These are phyloP conservation scores for Drosera capensis DNA, from an alignment of 148 eudicot species.

Conservation along the genomic window DNA sequence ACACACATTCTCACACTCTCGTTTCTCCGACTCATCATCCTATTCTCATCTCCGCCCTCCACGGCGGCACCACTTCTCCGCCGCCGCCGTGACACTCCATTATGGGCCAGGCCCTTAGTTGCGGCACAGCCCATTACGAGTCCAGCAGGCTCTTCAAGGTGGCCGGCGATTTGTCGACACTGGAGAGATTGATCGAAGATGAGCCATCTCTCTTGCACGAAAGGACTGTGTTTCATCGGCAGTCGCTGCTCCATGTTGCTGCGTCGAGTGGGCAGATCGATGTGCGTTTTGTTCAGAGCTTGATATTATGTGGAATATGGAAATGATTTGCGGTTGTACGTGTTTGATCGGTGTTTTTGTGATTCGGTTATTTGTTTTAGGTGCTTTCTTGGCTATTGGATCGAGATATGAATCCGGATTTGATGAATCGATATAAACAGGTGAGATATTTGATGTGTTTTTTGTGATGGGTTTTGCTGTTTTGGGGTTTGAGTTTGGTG, in stretches of 20 bases:
- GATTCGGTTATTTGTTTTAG: constrained; percentile 17
- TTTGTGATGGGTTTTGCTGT: too few relatives aligned
- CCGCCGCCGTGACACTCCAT: too few relatives aligned
- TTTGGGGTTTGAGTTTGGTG: too few relatives aligned
- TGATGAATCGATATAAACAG: constrained; percentile 78
- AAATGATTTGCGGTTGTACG: not conserved
- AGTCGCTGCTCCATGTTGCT: constrained; percentile 74
- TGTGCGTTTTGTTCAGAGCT: constrained; percentile 32
- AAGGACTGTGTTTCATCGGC: constrained; percentile 52
- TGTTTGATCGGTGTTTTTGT: constrained; percentile 2
- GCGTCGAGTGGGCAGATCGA: constrained; percentile 91
- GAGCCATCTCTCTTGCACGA: constrained; percentile 36
- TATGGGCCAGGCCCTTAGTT: constrained; percentile 89
- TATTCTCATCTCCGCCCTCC: too few relatives aligned
- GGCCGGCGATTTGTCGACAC: constrained; percentile 42
- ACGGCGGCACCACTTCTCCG: too few relatives aligned
- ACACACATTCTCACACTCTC: too few relatives aligned
- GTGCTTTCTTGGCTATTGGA: constrained; percentile 62
- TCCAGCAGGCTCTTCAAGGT: constrained; percentile 43
- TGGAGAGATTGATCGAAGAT: constrained; percentile 21
- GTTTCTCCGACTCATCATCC: too few relatives aligned
- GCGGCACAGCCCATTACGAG: constrained; percentile 29
- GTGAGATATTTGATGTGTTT: too few relatives aligned
- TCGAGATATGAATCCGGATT: constrained; percentile 60
- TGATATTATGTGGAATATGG: not conserved